A percentile compares a stretch with the other conserved stretches of the same genome.
Conservation (phyloP, 768 basidiomycete species). For the Mycena indigotica region DNA sequence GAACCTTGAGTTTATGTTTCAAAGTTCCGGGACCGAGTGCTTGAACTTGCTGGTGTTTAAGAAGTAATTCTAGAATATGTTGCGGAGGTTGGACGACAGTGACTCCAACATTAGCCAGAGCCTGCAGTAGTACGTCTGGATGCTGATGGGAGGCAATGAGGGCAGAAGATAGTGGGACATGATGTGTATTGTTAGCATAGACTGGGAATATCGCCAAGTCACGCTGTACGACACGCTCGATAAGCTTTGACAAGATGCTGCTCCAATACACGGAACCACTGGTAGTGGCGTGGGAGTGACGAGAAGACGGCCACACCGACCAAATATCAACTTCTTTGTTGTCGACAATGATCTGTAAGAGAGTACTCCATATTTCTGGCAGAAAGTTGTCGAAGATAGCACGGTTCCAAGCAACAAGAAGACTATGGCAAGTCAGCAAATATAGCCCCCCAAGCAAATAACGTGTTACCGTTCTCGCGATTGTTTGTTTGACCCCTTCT, state of each 20-base stretch:
- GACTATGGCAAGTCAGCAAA: slow-evolving; percentile 4
- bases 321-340: slow-evolving; percentile 22
- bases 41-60: not conserved
- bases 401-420: slow-evolving; percentile 26
- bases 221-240: slow-evolving; percentile 5
- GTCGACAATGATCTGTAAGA: slow-evolving; percentile 18
- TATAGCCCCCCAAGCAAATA: not conserved
- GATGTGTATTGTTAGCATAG: slow-evolving; percentile 17
- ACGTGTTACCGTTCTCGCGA: slow-evolving; percentile 27
- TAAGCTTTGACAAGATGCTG: slow-evolving; percentile 12
- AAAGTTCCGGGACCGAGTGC: slow-evolving; percentile 6
- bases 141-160: slow-evolving; percentile 8
- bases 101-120: slow-evolving; percentile 12
- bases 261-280: slow-evolving; percentile 16
- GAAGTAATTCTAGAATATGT: slow-evolving; percentile 1
- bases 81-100: slow-evolving; percentile 9
- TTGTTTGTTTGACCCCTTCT: slow-evolving; percentile 21
- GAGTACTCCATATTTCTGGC: slow-evolving; percentile 17
- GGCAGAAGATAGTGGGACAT: slow-evolving; percentile 26
- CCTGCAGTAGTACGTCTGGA: not conserved
- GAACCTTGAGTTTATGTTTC: slow-evolving; percentile 10
- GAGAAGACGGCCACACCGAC: slow-evolving; percentile 23
- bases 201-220: slow-evolving; percentile 14
- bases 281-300: not conserved
- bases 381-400: slow-evolving; percentile 25